Evolutionary conservation across 1,139 yeast species (phyloP).

Genomic region (Torulaspora pretoriensis): DNA sequence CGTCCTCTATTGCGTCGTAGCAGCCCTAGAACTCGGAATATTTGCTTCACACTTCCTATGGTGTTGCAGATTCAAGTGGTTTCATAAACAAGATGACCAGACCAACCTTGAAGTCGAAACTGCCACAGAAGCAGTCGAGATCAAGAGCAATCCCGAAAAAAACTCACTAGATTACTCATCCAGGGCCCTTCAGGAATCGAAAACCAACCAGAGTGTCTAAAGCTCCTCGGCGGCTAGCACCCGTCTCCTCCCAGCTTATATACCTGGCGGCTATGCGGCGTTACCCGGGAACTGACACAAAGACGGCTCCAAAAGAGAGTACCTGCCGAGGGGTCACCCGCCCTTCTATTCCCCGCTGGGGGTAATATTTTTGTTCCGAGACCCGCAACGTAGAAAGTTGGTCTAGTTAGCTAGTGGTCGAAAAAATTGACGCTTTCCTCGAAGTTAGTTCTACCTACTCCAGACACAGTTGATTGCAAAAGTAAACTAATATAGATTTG

Average conservation of each 20-base stretch:
- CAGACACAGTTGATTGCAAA: too few species aligned
- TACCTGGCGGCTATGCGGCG: background rate
- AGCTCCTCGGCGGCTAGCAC: conserved; percentile 1
- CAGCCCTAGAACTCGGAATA: conserved; percentile 73
- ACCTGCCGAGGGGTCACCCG: too few species aligned
- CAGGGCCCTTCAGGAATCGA: background rate
- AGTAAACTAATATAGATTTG: too few species aligned
- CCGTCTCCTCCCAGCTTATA: background rate
- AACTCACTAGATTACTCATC: too few species aligned
- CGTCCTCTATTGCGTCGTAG: conserved; percentile 65
- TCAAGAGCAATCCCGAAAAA: background rate
- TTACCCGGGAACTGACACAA: background rate
- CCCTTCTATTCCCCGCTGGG: background rate
- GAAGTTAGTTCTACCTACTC: too few species aligned
- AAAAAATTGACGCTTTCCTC: too few species aligned
- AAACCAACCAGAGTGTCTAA: background rate
- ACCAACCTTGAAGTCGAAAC: conserved; percentile 3
- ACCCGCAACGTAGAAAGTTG: too few species aligned
- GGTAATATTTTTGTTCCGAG: too few species aligned
- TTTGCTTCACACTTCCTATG: conserved; percentile 65
- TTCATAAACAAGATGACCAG: conserved; percentile 11
- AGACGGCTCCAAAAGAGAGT: background rate
- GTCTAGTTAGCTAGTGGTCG: too few species aligned
- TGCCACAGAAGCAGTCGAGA: background rate
- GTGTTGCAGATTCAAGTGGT: conserved; percentile 53